These are phyloP conservation scores for Komagataella phaffii DNA, from an alignment of 805 yeast genomes.

Conservation along the genomic window DNA sequence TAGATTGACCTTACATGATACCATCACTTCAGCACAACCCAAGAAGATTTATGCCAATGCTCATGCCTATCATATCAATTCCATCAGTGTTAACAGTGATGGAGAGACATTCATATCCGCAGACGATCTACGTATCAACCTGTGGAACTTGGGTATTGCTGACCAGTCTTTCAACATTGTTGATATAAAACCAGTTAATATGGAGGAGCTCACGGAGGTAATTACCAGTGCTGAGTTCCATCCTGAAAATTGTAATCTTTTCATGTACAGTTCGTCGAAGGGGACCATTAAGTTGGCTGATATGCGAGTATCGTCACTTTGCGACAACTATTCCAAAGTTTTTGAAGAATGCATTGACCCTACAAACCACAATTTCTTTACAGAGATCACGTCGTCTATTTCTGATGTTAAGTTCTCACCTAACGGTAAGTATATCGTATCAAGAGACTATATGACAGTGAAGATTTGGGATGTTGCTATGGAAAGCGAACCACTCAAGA, in stretches of 20 bases:
- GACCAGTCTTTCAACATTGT: conserved; percentile 95
- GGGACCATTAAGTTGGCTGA: conserved; percentile 93
- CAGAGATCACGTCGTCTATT: conserved; percentile 91
- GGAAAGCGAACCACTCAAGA: conserved; percentile 91
- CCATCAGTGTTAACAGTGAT: conserved; percentile 88
- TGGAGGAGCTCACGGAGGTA: conserved; percentile 98
- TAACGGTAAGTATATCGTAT: conserved; percentile 90
- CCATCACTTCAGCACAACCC: conserved; percentile 90
- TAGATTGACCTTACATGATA: conserved; percentile 83
- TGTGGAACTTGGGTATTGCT: conserved; percentile 91
- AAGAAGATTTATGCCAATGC: conserved; percentile 87
- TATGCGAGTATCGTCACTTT: conserved; percentile 90
- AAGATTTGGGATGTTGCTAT: conserved; percentile 97
- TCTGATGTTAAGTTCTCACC: conserved; percentile 86
- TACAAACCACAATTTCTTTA: conserved; percentile 84
- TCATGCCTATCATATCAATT: conserved; percentile 95
- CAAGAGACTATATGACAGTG: conserved; percentile 93
- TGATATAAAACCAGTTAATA: conserved; percentile 93
- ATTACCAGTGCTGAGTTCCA: conserved; percentile 95
- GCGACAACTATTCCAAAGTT: conserved; percentile 78
- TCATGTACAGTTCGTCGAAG: conserved; percentile 90
- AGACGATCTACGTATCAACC: conserved; percentile 88
- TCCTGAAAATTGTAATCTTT: conserved; percentile 81
- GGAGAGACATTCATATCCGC: conserved; percentile 89
- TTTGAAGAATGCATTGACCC: conserved; percentile 94